These are phyloP conservation scores for Cajanus cajan DNA, from an alignment of 306 rosid species.

Conservation along the genomic window DNA sequence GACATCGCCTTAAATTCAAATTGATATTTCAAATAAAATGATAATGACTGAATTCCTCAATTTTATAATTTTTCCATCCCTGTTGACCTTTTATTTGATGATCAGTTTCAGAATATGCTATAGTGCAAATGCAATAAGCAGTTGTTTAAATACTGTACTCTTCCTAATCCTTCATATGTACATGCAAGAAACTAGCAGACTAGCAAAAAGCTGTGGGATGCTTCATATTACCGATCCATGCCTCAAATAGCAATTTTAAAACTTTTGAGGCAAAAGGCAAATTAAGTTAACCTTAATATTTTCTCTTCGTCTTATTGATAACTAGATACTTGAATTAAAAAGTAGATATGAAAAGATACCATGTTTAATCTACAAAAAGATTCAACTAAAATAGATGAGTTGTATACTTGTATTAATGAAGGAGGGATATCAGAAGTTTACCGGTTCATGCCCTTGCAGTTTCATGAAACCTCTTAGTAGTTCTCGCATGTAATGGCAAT, in stretches of 20 bases:
- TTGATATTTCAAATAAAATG: no score
- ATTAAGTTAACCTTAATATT: neutral
- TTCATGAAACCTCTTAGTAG: slow-evolving; percentile 61
- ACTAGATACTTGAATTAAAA: neutral
- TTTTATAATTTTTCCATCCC: no score
- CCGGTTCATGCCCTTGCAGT: slow-evolving; percentile 78
- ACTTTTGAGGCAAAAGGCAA: neutral
- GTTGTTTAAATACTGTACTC: no score
- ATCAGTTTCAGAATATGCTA: no score
- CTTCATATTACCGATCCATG: neutral
- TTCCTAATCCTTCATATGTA: neutral
- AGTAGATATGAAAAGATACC: no score
- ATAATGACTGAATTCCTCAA: no score
- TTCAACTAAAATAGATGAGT: neutral
- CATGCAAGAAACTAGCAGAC: neutral
- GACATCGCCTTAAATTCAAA: no score
- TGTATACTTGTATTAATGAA: neutral
- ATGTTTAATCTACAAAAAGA: no score
- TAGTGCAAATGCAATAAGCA: no score
- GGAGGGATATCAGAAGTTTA: slow-evolving; percentile 28
- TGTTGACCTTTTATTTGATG: no score
- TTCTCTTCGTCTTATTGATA: neutral
- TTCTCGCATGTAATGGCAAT: slow-evolving; percentile 80
- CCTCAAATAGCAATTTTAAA: neutral
- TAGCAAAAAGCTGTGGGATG: neutral